These are phyloP conservation scores for Prunus padus DNA, from an alignment of 306 rosid genomes.

Conservation along the genomic window DNA sequence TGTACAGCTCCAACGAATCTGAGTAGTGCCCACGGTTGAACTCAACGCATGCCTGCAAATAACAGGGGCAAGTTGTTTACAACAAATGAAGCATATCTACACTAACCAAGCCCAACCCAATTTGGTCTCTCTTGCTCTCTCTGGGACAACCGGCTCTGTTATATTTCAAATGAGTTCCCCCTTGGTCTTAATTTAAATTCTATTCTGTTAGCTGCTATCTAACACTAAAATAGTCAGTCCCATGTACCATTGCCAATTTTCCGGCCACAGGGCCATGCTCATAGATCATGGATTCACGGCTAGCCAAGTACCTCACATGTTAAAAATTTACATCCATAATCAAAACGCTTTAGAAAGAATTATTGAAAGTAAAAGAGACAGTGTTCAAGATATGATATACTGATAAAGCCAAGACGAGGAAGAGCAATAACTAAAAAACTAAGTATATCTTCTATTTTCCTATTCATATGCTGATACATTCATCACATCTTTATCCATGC, in stretches of 20 bases:
- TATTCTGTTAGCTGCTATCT: background rate
- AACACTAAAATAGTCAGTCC: background rate
- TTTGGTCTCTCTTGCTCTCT: conserved; percentile 8
- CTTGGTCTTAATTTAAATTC: background rate
- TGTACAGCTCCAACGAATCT: conserved; percentile 89
- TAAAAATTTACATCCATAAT: background rate
- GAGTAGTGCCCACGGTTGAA: conserved; percentile 85
- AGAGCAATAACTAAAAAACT: background rate
- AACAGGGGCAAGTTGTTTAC: conserved; percentile 25
- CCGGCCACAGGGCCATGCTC: background rate
- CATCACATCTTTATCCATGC: background rate
- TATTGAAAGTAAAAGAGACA: background rate
- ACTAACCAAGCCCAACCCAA: conserved; percentile 23
- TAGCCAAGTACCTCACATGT: background rate
- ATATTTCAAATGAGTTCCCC: background rate
- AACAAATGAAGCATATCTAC: conserved; percentile 22
- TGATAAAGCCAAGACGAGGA: background rate
- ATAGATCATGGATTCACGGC: background rate
- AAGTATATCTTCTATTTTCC: background rate
- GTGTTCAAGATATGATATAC: background rate
- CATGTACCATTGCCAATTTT: background rate
- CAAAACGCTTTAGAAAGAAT: background rate
- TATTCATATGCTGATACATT: background rate
- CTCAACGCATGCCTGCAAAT: conserved; percentile 94
- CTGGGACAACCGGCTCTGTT: conserved; percentile 8